Conservation (phyloP, 768 basidiomycete genomes). For the Agaricus subrufescens region DNA sequence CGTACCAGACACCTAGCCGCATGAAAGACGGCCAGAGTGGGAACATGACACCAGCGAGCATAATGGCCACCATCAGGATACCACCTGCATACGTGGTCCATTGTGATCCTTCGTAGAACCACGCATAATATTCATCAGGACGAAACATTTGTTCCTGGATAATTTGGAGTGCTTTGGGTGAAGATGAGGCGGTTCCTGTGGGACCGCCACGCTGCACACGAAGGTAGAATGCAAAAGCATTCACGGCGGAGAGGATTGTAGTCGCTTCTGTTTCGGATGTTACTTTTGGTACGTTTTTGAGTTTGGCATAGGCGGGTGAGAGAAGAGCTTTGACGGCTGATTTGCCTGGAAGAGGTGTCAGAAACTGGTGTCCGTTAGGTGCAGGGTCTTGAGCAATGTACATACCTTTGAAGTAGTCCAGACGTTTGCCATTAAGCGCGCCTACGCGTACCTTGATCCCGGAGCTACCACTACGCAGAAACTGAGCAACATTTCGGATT, state of each 20-base stretch:
- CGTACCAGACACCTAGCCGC: conserved; percentile 93
- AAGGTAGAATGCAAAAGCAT: conserved; percentile 89
- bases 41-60: conserved; percentile 98
- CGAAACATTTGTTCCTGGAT: conserved; percentile 77
- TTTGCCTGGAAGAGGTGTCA: conserved; percentile 56
- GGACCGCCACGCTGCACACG: conserved; percentile 78
- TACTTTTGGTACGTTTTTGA: conserved; percentile 73
- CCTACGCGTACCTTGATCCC: conserved; percentile 89
- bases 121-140: conserved; percentile 86
- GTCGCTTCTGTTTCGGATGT: conserved; percentile 74
- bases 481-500: conserved; percentile 78
- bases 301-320: conserved; percentile 87
- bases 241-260: conserved; percentile 58
- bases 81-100: conserved; percentile 92
- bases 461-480: conserved; percentile 78
- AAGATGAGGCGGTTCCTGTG: conserved; percentile 58
- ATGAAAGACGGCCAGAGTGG: conserved; percentile 95
- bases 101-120: conserved; percentile 95
- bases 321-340: conserved; percentile 88
- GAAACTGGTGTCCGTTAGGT: neutral
- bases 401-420: conserved; percentile 98
- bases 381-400: neutral
- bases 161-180: conserved; percentile 78
- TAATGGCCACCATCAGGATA: conserved; percentile 84
- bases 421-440: conserved; percentile 87